phyloP scores from a whole-genome alignment of 2,329 filamentous ascomycete genomes.

The Verticillium albo-atrum region DNA sequence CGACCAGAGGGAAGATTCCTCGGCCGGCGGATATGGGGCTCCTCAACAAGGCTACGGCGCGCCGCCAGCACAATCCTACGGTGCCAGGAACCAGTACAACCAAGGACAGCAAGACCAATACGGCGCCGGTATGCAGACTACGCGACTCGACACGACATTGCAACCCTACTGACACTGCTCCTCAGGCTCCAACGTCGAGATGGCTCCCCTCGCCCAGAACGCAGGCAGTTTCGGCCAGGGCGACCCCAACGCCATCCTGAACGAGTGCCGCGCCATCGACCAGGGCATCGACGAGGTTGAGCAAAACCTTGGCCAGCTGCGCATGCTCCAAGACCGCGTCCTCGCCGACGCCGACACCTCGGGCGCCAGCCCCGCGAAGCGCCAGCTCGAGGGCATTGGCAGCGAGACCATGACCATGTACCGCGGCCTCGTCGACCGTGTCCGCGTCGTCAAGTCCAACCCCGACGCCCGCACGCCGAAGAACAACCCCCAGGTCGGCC shows the following conservation, averaged over 20 bases:
- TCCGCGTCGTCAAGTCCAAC: constrained; percentile 78
- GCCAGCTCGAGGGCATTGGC: constrained; percentile 68
- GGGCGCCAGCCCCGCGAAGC: constrained; percentile 58
- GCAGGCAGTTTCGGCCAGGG: constrained; percentile 38
- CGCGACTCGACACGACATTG: constrained; percentile 4
- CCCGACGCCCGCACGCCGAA: constrained; percentile 68
- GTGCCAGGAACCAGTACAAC: constrained; percentile 14
- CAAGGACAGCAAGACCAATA: constrained; percentile 11
- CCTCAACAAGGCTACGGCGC: constrained; percentile 11
- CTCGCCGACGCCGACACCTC: constrained; percentile 73
- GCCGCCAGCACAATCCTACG: constrained; percentile 13
- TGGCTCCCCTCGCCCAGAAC: constrained; percentile 59
- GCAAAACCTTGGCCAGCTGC: constrained; percentile 65
- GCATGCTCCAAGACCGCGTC: constrained; percentile 64
- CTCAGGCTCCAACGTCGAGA: constrained; percentile 57
- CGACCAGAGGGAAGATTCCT: constrained; percentile 44
- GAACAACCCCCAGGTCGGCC: constrained; percentile 77
- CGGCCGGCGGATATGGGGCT: constrained; percentile 20
- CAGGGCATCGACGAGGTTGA: constrained; percentile 72
- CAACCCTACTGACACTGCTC: constrained; percentile 2
- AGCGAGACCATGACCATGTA: constrained; percentile 81
- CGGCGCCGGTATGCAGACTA: constrained; percentile 11
- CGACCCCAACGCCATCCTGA: constrained; percentile 74
- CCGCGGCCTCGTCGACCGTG: constrained; percentile 70
- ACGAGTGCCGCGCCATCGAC: constrained; percentile 80